Conservation (phyloP, 2,329 filamentous ascomycete species). For the Xylaria sp. region DNA sequence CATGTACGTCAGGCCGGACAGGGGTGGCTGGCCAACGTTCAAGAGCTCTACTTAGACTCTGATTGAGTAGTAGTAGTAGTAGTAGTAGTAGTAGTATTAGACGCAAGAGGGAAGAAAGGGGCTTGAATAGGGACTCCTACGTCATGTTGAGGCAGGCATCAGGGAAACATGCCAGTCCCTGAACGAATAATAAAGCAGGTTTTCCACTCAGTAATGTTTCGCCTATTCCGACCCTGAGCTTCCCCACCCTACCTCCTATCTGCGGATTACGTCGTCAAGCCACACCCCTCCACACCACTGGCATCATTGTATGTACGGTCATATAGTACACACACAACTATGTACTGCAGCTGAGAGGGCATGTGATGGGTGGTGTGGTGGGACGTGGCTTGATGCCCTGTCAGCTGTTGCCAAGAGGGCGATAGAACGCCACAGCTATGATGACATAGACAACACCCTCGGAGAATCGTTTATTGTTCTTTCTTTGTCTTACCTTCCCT, state of each 20-base stretch:
- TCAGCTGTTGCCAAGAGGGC: constrained; percentile 9
- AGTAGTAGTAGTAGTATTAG: too few species aligned
- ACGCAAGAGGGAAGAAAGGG: too few species aligned
- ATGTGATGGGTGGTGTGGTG: too few species aligned
- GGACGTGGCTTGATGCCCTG: constrained; percentile 27
- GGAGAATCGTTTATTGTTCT: too few species aligned
- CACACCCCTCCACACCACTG: constrained; percentile 15
- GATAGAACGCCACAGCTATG: constrained; percentile 15
- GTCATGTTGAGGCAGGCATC: not conserved
- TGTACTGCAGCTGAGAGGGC: too few species aligned
- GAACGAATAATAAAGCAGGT: constrained; percentile 10
- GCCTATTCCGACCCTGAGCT: not conserved
- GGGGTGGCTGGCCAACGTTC: not conserved
- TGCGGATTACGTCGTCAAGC: constrained; percentile 9
- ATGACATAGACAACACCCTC: too few species aligned
- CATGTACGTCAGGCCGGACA: constrained; percentile 21
- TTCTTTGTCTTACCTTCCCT: not conserved
- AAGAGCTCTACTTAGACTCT: not conserved
- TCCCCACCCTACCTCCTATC: too few species aligned
- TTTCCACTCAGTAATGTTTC: not conserved
- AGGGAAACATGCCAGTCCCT: not conserved
- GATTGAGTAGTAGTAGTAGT: too few species aligned
- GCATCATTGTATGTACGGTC: not conserved
- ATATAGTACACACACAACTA: too few species aligned
- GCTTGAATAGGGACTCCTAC: not conserved